Evolutionary conservation across 2,329 filamentous ascomycete genomes (phyloP), one percentile per base, ranked within the genome.

Genomic region (Venturia nashicola): DNA sequence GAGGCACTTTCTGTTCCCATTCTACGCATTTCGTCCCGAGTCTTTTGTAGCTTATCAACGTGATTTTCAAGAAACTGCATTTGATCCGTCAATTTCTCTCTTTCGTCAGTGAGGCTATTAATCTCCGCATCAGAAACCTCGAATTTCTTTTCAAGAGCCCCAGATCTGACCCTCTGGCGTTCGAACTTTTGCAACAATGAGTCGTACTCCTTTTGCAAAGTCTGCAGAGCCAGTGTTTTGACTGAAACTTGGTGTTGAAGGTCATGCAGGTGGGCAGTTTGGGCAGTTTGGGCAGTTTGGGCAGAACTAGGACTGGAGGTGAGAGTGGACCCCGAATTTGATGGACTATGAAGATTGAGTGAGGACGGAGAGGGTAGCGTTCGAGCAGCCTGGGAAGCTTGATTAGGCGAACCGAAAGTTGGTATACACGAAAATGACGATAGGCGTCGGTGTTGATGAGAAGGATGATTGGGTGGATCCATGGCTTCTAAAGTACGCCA

Each of bases 171-270:
- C 59, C 80, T 77, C 65, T 81, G 79, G 5, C 78, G 75, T 40
- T 80, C 78, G 27, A 81, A 77, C 34, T 80, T 82, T 23, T 80
- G 76, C 3, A 83, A 74, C 4, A 83, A 73, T 57, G 75, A 76
- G 62, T 82, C 76, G 68, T 84, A 80, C 69, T 83, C 81, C n/a
- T 75, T 74, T 68, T 82, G 80, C 7, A 83, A 72, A 1, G 79
- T 81, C 65, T 81, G 78, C 27, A 82, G 74, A 14, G 78, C 77
- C 20, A 82, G 72, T 5, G 81, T 79, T 67, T 83, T 82, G 64
- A 82, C 72, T 18, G 78, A 81, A 44, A 83, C 75, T 68, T 83
- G 79, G 68, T 82, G 80, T 67, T 83, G 82, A 8, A 83, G 73
- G 61, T 80, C 78, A 61, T 79, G 75, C 23, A 80, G 70, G 64